A percentile compares a stretch with the other conserved stretches of the same genome.
phyloP scores from a whole-genome alignment of 2,329 filamentous ascomycete species.

The Xylaria sp. region DNA sequence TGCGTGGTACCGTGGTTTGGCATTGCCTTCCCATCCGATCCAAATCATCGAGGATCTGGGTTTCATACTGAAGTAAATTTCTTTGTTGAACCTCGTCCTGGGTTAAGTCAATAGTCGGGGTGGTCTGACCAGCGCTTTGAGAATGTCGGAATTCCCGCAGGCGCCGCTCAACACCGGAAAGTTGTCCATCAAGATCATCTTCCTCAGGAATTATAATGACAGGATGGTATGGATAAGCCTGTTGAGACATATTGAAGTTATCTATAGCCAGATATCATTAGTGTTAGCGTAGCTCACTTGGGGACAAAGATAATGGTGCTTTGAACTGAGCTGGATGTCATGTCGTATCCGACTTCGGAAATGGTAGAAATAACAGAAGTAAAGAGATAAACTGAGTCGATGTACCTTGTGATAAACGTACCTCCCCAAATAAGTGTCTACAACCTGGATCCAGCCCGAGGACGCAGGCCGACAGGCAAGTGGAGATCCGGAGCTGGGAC shows the following conservation, averaged over 20 bases:
- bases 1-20: neutral
- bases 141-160: conserved; percentile 2
- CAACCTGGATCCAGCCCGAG: neutral
- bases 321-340: no score
- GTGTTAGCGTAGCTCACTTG: neutral
- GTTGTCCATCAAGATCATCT: conserved; percentile 5
- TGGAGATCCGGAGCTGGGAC: neutral
- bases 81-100: neutral
- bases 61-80: neutral
- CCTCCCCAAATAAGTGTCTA: neutral
- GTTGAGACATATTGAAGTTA: neutral
- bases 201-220: conserved; percentile 19
- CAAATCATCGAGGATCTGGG: neutral
- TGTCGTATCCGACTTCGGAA: neutral
- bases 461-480: neutral
- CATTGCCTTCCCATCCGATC: neutral
- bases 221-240: neutral
- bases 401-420: neutral
- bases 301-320: neutral
- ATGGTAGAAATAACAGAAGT: neutral
- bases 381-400: neutral
- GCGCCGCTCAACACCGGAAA: neutral
- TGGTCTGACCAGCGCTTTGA: neutral
- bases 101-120: conserved; percentile 7
- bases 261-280: neutral